Conservation (phyloP, 805 yeast species). For the Ogataea paradorogensis region DNA sequence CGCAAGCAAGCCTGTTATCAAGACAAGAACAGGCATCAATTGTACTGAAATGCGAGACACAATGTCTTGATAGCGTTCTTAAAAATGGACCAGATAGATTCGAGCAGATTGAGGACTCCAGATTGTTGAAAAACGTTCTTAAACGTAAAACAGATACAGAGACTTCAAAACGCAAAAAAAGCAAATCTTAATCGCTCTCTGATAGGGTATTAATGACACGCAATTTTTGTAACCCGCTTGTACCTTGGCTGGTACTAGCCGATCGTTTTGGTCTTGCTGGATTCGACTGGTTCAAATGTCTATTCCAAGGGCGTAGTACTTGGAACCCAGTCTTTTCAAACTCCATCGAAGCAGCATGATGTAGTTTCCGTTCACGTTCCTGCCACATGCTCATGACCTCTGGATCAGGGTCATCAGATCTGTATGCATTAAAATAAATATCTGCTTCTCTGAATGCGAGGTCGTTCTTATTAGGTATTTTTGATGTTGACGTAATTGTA, state of each 20-base stretch:
- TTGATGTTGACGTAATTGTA: constrained; percentile 11
- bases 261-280: too few species aligned
- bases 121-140: constrained; percentile 54
- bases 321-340: constrained; percentile 24
- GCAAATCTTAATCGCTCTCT: constrained; percentile 22
- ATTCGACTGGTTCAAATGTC: too few species aligned
- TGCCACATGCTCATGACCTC: constrained; percentile 54
- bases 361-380: constrained; percentile 36
- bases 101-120: constrained; percentile 54
- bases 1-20: constrained; percentile 6
- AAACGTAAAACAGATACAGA: constrained; percentile 44
- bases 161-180: constrained; percentile 26
- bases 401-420: constrained; percentile 43
- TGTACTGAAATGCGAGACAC: constrained; percentile 55
- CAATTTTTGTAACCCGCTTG: not conserved
- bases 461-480: constrained; percentile 33
- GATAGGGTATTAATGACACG: constrained; percentile 2
- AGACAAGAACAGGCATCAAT: constrained; percentile 48
- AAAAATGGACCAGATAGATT: constrained; percentile 32
- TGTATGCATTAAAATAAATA: constrained; percentile 42
- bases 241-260: too few species aligned
- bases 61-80: constrained; percentile 43
- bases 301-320: constrained; percentile 30
- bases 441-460: constrained; percentile 64
- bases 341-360: constrained; percentile 17